Conservation (phyloP, 192 early-diverging fungal genomes). For the Funneliformis geosporum region DNA sequence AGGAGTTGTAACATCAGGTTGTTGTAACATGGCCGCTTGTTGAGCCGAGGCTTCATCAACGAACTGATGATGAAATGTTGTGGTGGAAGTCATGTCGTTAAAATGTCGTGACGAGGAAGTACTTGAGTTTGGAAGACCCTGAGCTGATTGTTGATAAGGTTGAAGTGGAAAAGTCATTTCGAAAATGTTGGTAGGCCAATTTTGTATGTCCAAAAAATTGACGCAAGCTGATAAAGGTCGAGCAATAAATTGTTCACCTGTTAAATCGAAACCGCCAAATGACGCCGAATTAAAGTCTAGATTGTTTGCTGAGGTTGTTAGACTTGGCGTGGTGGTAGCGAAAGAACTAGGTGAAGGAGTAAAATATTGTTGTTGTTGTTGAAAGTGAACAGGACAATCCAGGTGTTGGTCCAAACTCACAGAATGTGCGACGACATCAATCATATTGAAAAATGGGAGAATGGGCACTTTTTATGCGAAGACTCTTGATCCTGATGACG, state of each 20-base stretch:
- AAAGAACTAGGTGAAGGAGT: not conserved
- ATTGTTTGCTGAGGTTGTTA: not conserved
- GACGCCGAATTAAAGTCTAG: not conserved
- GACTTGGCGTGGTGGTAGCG: slow-evolving; percentile 2
- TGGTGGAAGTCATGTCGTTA: not conserved
- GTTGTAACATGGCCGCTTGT: not conserved
- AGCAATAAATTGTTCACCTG: not conserved
- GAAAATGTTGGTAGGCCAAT: not conserved
- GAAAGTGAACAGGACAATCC: slow-evolving; percentile 4
- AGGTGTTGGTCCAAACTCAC: slow-evolving; percentile 22
- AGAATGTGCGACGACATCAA: slow-evolving; percentile 23
- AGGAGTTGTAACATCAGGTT: not conserved
- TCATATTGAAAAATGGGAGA: slow-evolving; percentile 16
- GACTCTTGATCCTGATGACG: slow-evolving; percentile 6
- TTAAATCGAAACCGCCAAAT: slow-evolving; percentile 19
- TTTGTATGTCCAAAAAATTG: not conserved
- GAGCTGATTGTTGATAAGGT: not conserved
- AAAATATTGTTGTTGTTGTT: not conserved
- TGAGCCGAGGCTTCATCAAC: not conserved
- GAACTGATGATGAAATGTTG: not conserved
- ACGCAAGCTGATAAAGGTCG: not conserved
- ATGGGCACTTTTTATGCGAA: slow-evolving; percentile 4
- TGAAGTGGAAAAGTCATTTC: not conserved
- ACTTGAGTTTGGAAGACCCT: not conserved
- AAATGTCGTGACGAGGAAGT: not conserved